Evolutionary conservation across 257 asterid genomes (phyloP), one percentile per base, ranked within the genome.

Genomic region (Lycium ferocissimum): DNA sequence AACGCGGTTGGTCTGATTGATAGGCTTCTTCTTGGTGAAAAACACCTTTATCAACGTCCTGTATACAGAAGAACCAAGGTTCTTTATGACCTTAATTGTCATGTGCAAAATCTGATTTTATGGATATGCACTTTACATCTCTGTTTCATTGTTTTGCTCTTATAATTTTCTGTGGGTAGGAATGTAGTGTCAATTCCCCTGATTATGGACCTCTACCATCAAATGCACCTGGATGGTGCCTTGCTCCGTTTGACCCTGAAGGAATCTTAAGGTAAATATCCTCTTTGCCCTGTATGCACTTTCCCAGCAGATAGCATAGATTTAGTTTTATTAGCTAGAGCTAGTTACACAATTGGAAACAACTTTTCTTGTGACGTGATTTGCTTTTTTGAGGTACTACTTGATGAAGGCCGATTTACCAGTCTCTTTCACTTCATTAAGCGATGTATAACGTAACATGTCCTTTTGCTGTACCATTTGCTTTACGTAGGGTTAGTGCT

Each of bases 171-270:
- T 53, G 65, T 26, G 49, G 67, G 67, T 87, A 95, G 98, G 97
- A 93, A 87, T 95, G 99, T 92, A 95, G 97, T 83, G 86, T 92
- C 84, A 95, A 93, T 66, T 91, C 99, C 63, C 99, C 99, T 87
- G 97, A 93, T 89, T 94, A 93, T 88, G 99, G 99, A 79, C 95
- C 97, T 79, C 90, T 86, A 65, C 99, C 97, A 56, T 86, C 93
- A 59, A 87, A 95, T 90, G 89, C 97, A 67, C 98, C 99, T 83
- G 93, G 87, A 79, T 95, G 99, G 99, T 95, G 99, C 85, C 93
- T 91, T 69, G 95, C 99, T 87, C 97, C 99, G 13, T 95, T 95
- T 84, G 99, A 95, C 86, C 99, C 99, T 3, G 99, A 94, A 91
- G 99, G 99, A 45, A 89, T 94, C 86, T 86, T 95, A 89, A 95